Evolutionary conservation across 495 filamentous ascomycete species (phyloP).

Genomic region (Talaromyces nanjingensis): DNA sequence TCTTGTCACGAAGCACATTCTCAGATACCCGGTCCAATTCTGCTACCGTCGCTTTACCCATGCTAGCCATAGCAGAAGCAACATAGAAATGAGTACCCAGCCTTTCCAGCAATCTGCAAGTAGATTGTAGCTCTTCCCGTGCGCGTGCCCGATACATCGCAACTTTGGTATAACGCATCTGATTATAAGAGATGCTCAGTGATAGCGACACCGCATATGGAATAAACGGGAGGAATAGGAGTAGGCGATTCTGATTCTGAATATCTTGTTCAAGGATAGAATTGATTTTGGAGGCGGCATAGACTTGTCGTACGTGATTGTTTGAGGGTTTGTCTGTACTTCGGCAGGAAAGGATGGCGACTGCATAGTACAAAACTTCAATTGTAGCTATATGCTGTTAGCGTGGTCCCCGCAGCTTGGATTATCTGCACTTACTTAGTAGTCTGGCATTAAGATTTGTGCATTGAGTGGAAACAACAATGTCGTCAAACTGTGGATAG

Average conservation of each 20-base stretch:
- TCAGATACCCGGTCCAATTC: not conserved
- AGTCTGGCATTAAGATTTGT: not conserved
- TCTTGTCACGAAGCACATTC: not conserved
- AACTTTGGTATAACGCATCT: not conserved
- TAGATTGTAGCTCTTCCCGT: not conserved
- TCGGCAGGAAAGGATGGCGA: constrained; percentile 54
- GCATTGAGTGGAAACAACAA: not conserved
- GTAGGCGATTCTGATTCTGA: constrained; percentile 24
- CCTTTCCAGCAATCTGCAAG: not conserved
- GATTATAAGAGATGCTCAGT: constrained; percentile 60
- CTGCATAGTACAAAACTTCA: constrained; percentile 49
- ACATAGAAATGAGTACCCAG: not conserved
- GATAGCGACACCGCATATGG: constrained; percentile 62
- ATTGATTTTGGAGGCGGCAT: constrained; percentile 58
- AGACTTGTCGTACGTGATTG: constrained; percentile 54
- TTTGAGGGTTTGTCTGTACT: constrained; percentile 32
- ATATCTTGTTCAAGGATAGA: constrained; percentile 51
- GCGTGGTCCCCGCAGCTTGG: not conserved
- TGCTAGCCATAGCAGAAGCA: not conserved
- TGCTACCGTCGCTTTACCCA: not conserved
- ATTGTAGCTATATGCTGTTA: not conserved
- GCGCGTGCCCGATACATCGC: not conserved
- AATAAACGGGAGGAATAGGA: constrained; percentile 57
- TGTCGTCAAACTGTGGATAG: constrained; percentile 6
- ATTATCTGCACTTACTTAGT: not conserved